Base-by-base conservation (phyloP, 1,139 yeast species). In the Saccharomycopsis hybrid region DNA sequence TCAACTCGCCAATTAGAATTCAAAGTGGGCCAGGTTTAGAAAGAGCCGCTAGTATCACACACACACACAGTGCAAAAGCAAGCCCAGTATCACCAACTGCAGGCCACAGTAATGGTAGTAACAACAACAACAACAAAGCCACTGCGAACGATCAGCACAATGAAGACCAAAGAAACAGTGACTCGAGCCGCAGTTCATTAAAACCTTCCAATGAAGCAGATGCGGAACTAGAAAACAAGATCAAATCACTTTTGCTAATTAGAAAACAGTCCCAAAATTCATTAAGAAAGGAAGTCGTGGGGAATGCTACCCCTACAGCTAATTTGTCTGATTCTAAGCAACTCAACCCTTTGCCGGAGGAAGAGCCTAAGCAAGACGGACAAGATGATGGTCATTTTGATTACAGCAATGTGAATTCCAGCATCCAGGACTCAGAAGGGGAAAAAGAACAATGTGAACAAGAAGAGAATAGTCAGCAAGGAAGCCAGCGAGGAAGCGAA, bases 151-250 rank as follows among this genome's bases (percentile, higher is more conserved):
- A 3, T 3, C 11, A 24, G 11, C 42, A n/a, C 4, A n/a, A 24
- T 36, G 41, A 31, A 30, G 3, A 27, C 24, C 8, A 33, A 11
- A n/a, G 27, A 11, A 18, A 9, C 9, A 41, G 31, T 13, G 30
- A 18, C 24, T 18, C 25, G 18, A 30, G 48, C 39, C 48, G 31
- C 27, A 29, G 42, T 9, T 42, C 46, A 27, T 27, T 38, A 4
- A 49, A 41, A n/a, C 51, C 55, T 3, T 36, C 51, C 11, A 52
- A 37, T 24, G 44, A 52, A 36, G 55, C 55, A 7, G 55, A 52
- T 36, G 53, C 53, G 7, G 55, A 55, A n/a, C 36, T 52, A 24
- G 53, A 47, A 30, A 47, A 45, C 38, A 51, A 50, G 30, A 52
- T 52, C 35, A 52, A 52, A 40, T 47, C 51, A 5, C 42, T 52